Base-by-base conservation (phyloP, 1,284 basidiomycete genomes). In the Sanghuangporus weigelae region DNA sequence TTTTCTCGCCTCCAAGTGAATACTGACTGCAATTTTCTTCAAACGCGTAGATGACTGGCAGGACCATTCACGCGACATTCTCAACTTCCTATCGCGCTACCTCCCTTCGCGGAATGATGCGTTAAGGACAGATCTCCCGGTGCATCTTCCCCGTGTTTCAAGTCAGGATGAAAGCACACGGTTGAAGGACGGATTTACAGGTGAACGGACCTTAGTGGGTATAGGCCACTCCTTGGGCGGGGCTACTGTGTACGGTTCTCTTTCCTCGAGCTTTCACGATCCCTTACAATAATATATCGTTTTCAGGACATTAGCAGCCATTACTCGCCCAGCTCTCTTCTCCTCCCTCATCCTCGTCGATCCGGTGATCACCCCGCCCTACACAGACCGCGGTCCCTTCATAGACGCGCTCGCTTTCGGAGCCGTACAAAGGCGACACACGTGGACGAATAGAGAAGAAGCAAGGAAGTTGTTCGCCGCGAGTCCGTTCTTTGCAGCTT, bases 311-410 rank as follows among this genome's bases (percentile, higher is more conserved):
- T 80, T 88, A 26, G 87, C 86, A 1, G 86, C 89, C 0, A 68
- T 86, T 16, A 78, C 81, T 11, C 75, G 79, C 60, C 92, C 94
- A 0, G 76, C 77, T 1, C 76, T 96, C 8, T 93, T 95, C 75
- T 79, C 85, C 16, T 82, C 84, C 0, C 75, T 96, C 39, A 78
- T 94, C 53, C 80, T 96, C 10, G 75, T 96, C 31, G 95, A 98
- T 72, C 93, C 96, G 0, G 81, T 92, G 61, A 83, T 93, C 42
- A 67, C 78, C 3, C 75, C 76, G 2, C 54, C 74, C 70, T 69
- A 74, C 71, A 44, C 64, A 46, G 35, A 65, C 54, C 6, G 67
- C 61, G 26, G 57, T 61, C 63, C 50, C 2, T n/a, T 54, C 11
- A 63, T 70, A 14, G 59, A 68, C 21, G 59, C 56, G 7, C 65